Conservation (phyloP, 306 rosid genomes). For the Dryas octopetala region DNA sequence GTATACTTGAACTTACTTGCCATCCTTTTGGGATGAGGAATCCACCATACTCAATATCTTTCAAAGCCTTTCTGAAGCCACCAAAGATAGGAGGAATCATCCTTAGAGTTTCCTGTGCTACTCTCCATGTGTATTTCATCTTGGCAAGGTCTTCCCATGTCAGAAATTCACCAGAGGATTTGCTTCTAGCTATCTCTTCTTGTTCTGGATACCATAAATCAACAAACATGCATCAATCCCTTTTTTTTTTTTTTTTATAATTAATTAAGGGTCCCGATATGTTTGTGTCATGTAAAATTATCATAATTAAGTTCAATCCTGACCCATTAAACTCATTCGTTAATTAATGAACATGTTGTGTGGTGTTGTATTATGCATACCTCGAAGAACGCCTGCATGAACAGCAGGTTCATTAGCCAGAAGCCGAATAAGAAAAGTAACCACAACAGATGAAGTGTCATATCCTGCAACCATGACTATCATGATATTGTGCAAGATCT, state of each 20-base stretch:
- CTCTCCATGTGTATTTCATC: slow-evolving; percentile 90
- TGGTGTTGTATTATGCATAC: slow-evolving; percentile 27
- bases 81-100: slow-evolving; percentile 66
- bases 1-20: slow-evolving; percentile 58
- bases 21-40: slow-evolving; percentile 81
- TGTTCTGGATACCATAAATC: slow-evolving; percentile 43
- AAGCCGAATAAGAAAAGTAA: slow-evolving; percentile 54
- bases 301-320: no score
- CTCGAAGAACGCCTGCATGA: slow-evolving; percentile 62
- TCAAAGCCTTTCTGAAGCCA: slow-evolving; percentile 48
- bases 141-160: slow-evolving; percentile 76
- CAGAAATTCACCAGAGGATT: slow-evolving; percentile 39
- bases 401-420: slow-evolving; percentile 54
- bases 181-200: slow-evolving; percentile 59
- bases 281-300: no score
- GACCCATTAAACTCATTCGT: no score
- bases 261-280: background rate
- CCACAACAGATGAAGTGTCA: slow-evolving; percentile 62
- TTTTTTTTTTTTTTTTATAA: no score
- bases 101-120: slow-evolving; percentile 69
- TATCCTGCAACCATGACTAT: slow-evolving; percentile 74
- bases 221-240: no score
- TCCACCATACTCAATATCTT: slow-evolving; percentile 60
- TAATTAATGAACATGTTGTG: no score
- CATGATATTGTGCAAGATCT: slow-evolving; percentile 56